Base-by-base conservation (phyloP, 768 basidiomycete genomes). In the Fibroporia radiculosa region DNA sequence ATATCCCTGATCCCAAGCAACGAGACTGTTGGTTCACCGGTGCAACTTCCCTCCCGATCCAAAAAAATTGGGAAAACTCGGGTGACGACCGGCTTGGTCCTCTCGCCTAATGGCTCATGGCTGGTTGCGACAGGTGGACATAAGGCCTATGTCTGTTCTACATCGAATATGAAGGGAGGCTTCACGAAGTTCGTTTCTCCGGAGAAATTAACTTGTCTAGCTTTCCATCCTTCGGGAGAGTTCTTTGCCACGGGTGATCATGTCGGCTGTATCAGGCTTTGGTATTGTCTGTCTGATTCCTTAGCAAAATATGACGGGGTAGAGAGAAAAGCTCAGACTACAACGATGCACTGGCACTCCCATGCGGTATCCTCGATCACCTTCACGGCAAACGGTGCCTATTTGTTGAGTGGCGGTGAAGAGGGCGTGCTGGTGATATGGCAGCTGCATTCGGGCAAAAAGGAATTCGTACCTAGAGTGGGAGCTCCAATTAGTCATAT, bases 381-480 rank as follows among this genome's bases (percentile, higher is more conserved):
- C 0, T 99, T 98, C 62, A 88, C 92, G 0, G 65, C 82, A 11
- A 93, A 95, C 52, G 96, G 96, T 11, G 84, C 91, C 6, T 95
- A 96, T 61, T 65, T 99, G 14, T 66, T 98, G 38, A 93, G 88
- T 48, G 95, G 92, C 50, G 96, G 96, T 35, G 91, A 96, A 62
- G 96, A 98, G 62, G 77, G 86, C 25, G 95, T 97, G 8, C 65
- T 99, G n/a, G 93, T 98, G 29, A 84, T 95, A 47, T 99, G 96
- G 96, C 91, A 96, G 59, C 62, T 99, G 32, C 83, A 90, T 51
- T 80, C 84, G 0, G 87, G 88, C 4, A 87, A 81, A 62, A 84
- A 82, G 59, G 93, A 96, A 61, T 98, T 90, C 58, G 77, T 98
- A 1, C 93, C 96, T 25, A 80, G 96, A 40, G 72, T 98, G 10